Percentiles rank a stretch among this genome's conserved stretches.
Conservation (phyloP, 208 protist genomes). For the Trypanosoma caninum region DNA sequence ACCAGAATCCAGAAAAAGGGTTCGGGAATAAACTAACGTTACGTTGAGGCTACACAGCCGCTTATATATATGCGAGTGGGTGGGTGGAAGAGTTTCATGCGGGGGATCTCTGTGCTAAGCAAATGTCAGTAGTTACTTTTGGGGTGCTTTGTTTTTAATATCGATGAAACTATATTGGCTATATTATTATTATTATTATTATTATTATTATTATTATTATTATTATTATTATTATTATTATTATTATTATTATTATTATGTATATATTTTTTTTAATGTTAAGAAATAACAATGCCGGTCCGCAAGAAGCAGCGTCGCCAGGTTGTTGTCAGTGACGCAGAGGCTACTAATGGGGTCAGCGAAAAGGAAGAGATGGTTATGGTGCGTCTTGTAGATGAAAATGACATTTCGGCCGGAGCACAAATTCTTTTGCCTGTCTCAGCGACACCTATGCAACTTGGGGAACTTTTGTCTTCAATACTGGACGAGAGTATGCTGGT, state of each 20-base stretch:
- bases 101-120: no score
- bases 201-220: not conserved
- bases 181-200: not conserved
- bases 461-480: constrained; percentile 79
- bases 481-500: constrained; percentile 67
- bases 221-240: constrained; percentile 1
- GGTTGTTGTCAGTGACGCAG: constrained; percentile 44
- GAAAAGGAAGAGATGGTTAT: constrained; percentile 57
- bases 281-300: constrained; percentile 57
- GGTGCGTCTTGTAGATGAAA: constrained; percentile 85
- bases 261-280: not conserved
- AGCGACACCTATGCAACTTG: constrained; percentile 85
- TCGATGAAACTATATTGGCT: not conserved
- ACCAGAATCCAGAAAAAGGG: constrained; percentile 35
- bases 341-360: constrained; percentile 23
- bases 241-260: constrained; percentile 1
- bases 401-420: constrained; percentile 80
- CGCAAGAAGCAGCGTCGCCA: constrained; percentile 82
- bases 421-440: constrained; percentile 92
- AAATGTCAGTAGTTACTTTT: no score
- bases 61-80: no score
- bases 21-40: constrained; percentile 26
- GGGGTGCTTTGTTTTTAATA: no score
- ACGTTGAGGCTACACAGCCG: no score
- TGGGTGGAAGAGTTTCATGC: no score